phyloP scores from a whole-genome alignment of 1,139 yeast species.

The Trichomonascaceae sp. region DNA sequence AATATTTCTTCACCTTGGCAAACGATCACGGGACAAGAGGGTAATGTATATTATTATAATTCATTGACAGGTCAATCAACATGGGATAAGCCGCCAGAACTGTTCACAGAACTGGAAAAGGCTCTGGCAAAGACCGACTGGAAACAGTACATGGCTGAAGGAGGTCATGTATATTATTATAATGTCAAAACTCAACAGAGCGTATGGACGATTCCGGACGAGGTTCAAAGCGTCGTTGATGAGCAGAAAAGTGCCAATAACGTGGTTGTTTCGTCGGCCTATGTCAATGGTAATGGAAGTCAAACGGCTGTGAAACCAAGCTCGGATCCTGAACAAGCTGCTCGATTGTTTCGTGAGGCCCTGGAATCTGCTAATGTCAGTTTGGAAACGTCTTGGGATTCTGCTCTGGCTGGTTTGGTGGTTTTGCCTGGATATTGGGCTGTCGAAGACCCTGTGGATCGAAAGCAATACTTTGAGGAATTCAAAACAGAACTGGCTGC shows the following conservation, averaged over 20 bases:
- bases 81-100: slow-evolving; percentile 73
- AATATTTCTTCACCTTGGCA: slow-evolving; percentile 44
- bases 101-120: slow-evolving; percentile 32
- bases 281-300: not conserved
- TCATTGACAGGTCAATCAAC: slow-evolving; percentile 59
- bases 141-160: slow-evolving; percentile 60
- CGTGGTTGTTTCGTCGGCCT: not conserved
- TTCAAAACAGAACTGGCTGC: slow-evolving; percentile 40
- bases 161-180: slow-evolving; percentile 67
- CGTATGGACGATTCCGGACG: slow-evolving; percentile 73
- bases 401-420: slow-evolving; percentile 56
- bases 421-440: slow-evolving; percentile 65
- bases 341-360: slow-evolving; percentile 44
- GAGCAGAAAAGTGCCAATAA: slow-evolving; percentile 2
- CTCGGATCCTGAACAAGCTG: slow-evolving; percentile 6
- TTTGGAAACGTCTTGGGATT: slow-evolving; percentile 69
- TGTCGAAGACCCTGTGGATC: slow-evolving; percentile 51
- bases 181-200: slow-evolving; percentile 60
- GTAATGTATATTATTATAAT: slow-evolving; percentile 68
- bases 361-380: slow-evolving; percentile 53
- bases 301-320: not conserved
- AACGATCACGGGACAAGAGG: slow-evolving; percentile 56
- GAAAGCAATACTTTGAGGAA: slow-evolving; percentile 60
- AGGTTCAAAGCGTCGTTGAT: slow-evolving; percentile 18
- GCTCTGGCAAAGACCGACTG: slow-evolving; percentile 45